Base-by-base conservation (phyloP, 2,329 filamentous ascomycete species). In the Botryotinia calthae region DNA sequence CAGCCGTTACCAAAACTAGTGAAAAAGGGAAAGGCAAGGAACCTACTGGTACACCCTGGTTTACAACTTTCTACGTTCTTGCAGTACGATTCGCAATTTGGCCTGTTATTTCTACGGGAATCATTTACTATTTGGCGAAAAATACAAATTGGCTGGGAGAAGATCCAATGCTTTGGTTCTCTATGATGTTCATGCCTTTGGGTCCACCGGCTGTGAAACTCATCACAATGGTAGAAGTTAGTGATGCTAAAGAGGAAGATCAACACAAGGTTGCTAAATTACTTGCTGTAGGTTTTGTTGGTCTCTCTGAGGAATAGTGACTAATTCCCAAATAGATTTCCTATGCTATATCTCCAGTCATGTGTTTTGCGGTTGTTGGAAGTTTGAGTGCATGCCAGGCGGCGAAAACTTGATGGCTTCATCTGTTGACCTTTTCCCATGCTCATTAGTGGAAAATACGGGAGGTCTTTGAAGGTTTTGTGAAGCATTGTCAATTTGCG, bases 91-190 rank as follows among this genome's bases (percentile, higher is more conserved):
- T 91, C 75, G 77, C 91, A 14, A 54, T 91, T 0, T 91, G 89
- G 89, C 89, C 90, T 7, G 79, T 81, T 0, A 80, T 87, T 25
- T 86, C 85, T 5, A 88, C 92, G 46, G 82, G 82, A 0, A 48
- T 87, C 2, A 84, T 92, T 12, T 91, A 87, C 76, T 76, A 80
- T 0, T 78, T 91, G 10, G 88, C 87, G 0, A 84, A 83, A 2
- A 84, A 83, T 71, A 90, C 89, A 0, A 75, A 77, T 0, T 56
- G 88, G 4, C 78, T 92, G 3, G 83, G 84, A 5, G 76, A 82
- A 4, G 90, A 92, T 77, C 89, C 89, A 0, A 87, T 92, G 75
- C 80, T 92, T 46, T 91, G 89, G 89, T 92, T 92, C 77, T 84
- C 82, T 25, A 80, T 85, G 78, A 85, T 84, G 82, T 75, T 85